Base-by-base conservation (phyloP, 2,329 filamentous ascomycete genomes). In the Acephala macrosclerotiorum region DNA sequence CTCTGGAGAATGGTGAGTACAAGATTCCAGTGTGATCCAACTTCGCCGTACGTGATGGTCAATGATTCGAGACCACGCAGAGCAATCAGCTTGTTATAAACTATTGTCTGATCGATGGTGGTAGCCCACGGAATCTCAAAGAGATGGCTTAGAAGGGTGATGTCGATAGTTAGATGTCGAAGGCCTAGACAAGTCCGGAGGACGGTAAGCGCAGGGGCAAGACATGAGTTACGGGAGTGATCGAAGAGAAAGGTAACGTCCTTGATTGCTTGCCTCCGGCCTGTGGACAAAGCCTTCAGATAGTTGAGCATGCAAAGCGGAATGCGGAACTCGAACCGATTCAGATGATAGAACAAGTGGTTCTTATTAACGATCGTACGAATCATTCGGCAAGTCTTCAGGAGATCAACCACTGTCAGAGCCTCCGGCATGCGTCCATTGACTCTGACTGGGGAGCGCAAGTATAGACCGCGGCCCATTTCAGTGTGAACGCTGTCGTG, bases 351-450 rank as follows among this genome's bases (percentile, higher is more conserved):
- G 20, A 60, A 33, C 2, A 49, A 25, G 14, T 12, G n/a, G 9
- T 49, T 38, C 2, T 8, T 18, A 5, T 20, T 18, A 20, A 60
- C 12, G 6, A 60, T 49, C 0, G n/a, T 25, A 25, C 22, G 18
- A 22, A 60, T n/a, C 14, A 8, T 29, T 16, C 26, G 33, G 26
- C 58, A 60, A 7, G 58, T 49, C 14, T 16, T 7, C 1, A 11
- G 1, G 40, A 60, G 38, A 29, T 60, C 58, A n/a, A 60, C 26
- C 12, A 38, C 58, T 22, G 58, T 7, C 16, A 60, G 20, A 2
- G 58, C 58, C 3, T n/a, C 16, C 3, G 40, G 22, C 25, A 49
- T 18, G 7, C 38, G 25, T 7, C 40, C 40, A 9, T 47, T 36
- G 14, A 35, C 40, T 35, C 40, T 29, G 25, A n/a, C 58, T 60